Conservation (phyloP, 768 basidiomycete genomes). For the Boletus pseudo-olivaceus region DNA sequence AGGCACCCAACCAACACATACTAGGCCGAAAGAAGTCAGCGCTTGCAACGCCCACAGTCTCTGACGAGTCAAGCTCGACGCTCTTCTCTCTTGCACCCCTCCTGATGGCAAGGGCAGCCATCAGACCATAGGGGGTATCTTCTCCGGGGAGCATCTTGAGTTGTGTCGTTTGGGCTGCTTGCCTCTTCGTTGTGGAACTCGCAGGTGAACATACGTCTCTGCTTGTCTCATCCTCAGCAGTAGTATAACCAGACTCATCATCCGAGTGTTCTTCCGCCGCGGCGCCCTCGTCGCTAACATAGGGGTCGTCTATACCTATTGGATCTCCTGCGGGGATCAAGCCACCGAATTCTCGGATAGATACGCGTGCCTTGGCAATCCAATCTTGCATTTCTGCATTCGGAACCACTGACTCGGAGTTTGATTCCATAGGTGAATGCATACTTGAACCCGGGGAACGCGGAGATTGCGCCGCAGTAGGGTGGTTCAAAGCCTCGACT, state of each 20-base stretch:
- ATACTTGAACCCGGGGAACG: conserved; percentile 31
- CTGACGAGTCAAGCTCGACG: conserved; percentile 43
- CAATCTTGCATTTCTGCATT: conserved; percentile 68
- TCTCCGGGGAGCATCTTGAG: conserved; percentile 57
- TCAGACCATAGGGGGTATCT: conserved; percentile 70
- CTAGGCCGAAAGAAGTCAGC: conserved; percentile 66
- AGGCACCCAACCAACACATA: conserved; percentile 29
- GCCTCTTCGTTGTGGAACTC: conserved; percentile 38
- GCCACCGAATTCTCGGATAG: conserved; percentile 62
- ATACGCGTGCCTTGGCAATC: conserved; percentile 71
- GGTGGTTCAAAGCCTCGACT: conserved; percentile 48
- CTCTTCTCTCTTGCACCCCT: conserved; percentile 39
- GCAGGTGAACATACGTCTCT: conserved; percentile 29
- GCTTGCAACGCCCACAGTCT: conserved; percentile 62
- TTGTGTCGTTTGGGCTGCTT: conserved; percentile 35
- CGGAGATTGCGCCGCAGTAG: conserved; percentile 31
- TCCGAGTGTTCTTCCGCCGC: conserved; percentile 32
- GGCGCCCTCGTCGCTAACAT: conserved; percentile 40
- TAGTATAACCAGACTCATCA: conserved; percentile 33
- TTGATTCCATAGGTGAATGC: conserved; percentile 27
- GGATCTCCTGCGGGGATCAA: conserved; percentile 62
- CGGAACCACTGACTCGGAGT: conserved; percentile 29
- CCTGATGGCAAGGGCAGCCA: conserved; percentile 60
- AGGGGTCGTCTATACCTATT: conserved; percentile 41
- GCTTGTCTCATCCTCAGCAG: conserved; percentile 21